Base-by-base conservation (phyloP, 1,284 basidiomycete species). In the Clitocybe nebularis region DNA sequence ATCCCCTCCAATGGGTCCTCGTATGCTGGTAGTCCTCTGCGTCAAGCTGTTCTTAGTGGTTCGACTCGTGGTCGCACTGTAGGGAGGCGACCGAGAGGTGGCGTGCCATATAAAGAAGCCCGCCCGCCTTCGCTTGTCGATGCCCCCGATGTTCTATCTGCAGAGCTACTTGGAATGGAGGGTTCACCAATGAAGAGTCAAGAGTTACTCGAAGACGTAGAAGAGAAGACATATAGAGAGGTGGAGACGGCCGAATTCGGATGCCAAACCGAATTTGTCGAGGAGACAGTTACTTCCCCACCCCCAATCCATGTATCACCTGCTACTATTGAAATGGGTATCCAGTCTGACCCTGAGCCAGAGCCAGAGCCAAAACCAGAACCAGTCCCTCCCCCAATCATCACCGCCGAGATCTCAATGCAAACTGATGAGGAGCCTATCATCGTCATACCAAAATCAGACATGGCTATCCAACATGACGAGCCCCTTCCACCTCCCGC, bases 121-220 rank as follows among this genome's bases (percentile, higher is more conserved):
- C 72, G 84, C 5, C 85, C 85, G 2, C 68, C 77, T 23, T 86
- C 82, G 0, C 62, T 88, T 24, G 73, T 87, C 7, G 81, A 77
- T 23, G 73, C 76, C 9, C 83, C 84, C 0, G 84, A 84, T 52
- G 75, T 81, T 8, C 66, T 88, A 20, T 79, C 82, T 17, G 71
- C 75, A 22, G 84, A 85, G 56, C 67, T 86, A 3, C 42, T 53
- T 3, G 76, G 75, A 24, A 69, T 77, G 41, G 78, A 77, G 48
- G 68, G 64, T 50, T 68, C 57, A 49, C 69, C 59, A 53, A 67
- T 64, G 45, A 61, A 64, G 34, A 67, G 68, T 40, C 63, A 67
- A 50, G 66, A 69, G 23, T 51, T 71, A 46, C 57, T 66, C 17
- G 61, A 67, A 45, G 61, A 71, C 55, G 61, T 63, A 16, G 61